Percentiles rank a stretch among this genome's conserved stretches.
These are phyloP conservation scores for Oryza coarctata DNA, from an alignment of 176 grass and related monocot species.

Conservation along the genomic window DNA sequence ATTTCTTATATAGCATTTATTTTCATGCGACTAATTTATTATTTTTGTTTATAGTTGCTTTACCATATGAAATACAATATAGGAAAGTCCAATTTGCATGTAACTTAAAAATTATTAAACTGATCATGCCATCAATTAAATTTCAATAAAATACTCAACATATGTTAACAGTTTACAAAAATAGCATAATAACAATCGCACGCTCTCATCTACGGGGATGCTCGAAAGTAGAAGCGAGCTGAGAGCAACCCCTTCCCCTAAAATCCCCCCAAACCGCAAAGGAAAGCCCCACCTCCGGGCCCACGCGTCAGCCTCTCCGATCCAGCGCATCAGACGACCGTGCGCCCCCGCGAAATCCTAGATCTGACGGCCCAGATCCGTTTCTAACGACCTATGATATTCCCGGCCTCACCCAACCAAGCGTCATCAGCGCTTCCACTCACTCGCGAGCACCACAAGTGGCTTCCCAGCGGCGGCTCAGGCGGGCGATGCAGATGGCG, in stretches of 20 bases:
- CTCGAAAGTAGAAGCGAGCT: conserved; percentile 28
- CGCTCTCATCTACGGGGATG: conserved; percentile 18
- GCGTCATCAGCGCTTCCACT: too few relatives aligned
- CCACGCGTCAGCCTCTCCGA: conserved; percentile 33
- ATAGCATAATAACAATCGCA: conserved; percentile 28
- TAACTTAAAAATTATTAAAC: background rate
- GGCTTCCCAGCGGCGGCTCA: conserved; percentile 18
- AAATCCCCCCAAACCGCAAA: conserved; percentile 9
- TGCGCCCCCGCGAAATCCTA: conserved; percentile 29
- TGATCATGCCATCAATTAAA: background rate
- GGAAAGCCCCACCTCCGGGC: background rate
- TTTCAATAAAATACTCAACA: background rate
- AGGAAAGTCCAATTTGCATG: background rate
- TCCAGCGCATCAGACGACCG: conserved; percentile 19
- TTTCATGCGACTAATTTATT: too few relatives aligned
- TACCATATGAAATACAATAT: too few relatives aligned
- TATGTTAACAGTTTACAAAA: background rate
- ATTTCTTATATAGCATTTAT: too few relatives aligned
- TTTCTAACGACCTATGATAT: conserved; percentile 39
- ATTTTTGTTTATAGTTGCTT: too few relatives aligned
- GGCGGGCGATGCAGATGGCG: conserved; percentile 48
- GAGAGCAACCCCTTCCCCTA: background rate
- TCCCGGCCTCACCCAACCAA: background rate
- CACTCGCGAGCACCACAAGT: conserved; percentile 22
- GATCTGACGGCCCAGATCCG: conserved; percentile 50